Base-by-base conservation (phyloP, 2,329 filamentous ascomycete species). In the Tolypocladium capitatum region DNA sequence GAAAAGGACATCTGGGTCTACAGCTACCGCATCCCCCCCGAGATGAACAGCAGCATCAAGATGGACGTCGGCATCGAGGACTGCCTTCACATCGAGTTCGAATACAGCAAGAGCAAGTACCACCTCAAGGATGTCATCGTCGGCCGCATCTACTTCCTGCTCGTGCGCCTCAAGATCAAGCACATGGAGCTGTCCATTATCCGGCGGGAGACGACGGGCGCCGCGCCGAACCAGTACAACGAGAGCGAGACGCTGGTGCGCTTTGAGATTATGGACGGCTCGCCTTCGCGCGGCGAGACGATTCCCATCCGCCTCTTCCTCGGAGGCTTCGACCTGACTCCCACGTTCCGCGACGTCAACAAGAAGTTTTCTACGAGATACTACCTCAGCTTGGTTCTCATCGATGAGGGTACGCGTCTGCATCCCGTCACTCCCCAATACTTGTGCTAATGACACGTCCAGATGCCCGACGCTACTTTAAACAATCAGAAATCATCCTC, bases 1-100 rank as follows among this genome's bases (percentile, higher is more conserved):
- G 94, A 98, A 71, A 98, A 98, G 78, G 94, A 98, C 67, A 85
- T 98, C 55, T 98, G 94, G 94, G 94, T 98, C 48, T 98, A 98
- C 74, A 92, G 84, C 53, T 98, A 98, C 75, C 83, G 90, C 66
- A 91, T 97, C 73, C 91, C 92, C 20, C 92, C 92, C 18, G 92
- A 98, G 78, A 94, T 89, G 68, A 98, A 97, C 74, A 90, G 82
- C 69, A 89, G 86, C 57, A 98, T 98, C 75, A 98, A 98, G 78
- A 98, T 98, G 92, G 92, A 98, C 64, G 92, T 98, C 50, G 92
- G 92, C 49, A 98, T 98, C 62, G 92, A 98, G 71, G 94, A 98
- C 71, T 98, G 92, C 66, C 74, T 98, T 58, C 92, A 98, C 70
- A 98, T 98, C 57, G 92, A 98, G 68, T 98, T 98, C 59, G 92